Conservation (phyloP, 495 filamentous ascomycete genomes). For the Aspergillus steynii region DNA sequence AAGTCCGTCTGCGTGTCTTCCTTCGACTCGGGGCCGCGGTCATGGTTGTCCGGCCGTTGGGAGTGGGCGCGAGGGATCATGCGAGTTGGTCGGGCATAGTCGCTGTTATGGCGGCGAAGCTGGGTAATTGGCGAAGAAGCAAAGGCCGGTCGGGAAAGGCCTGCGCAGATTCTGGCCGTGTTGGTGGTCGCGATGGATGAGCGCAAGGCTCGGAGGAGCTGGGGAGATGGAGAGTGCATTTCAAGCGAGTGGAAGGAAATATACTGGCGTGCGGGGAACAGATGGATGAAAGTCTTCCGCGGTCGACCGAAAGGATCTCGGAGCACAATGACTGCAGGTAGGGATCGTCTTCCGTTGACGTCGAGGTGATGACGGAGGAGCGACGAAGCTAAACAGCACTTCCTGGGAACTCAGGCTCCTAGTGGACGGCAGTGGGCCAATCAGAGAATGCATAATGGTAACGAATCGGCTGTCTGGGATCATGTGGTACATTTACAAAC, state of each 20-base stretch:
- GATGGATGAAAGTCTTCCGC: background rate
- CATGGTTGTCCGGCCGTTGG: slow-evolving; percentile 42
- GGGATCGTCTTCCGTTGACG: background rate
- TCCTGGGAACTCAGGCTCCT: background rate
- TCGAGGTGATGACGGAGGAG: background rate
- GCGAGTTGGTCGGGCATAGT: slow-evolving; percentile 29
- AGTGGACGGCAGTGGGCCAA: background rate
- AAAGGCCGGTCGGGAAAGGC: slow-evolving; percentile 16
- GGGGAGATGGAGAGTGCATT: slow-evolving; percentile 48
- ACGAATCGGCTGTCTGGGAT: background rate
- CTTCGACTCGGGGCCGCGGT: slow-evolving; percentile 58
- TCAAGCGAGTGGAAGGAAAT: background rate
- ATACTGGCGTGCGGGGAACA: background rate
- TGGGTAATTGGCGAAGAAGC: slow-evolving; percentile 14
- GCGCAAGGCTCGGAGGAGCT: slow-evolving; percentile 46
- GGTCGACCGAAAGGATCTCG: background rate
- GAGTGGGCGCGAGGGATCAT: slow-evolving; percentile 44
- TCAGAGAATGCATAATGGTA: background rate
- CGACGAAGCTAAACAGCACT: background rate
- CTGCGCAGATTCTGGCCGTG: slow-evolving; percentile 18
- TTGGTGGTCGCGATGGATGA: slow-evolving; percentile 27
- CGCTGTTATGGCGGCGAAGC: slow-evolving; percentile 33
- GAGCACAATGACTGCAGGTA: background rate
- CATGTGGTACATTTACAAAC: too few species aligned
- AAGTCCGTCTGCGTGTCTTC: slow-evolving; percentile 78